Percentiles rank a stretch among this genome's conserved stretches.
phyloP scores from a whole-genome alignment of 371 early-diverging fungal genomes.

The Syncephalastrum sp. region DNA sequence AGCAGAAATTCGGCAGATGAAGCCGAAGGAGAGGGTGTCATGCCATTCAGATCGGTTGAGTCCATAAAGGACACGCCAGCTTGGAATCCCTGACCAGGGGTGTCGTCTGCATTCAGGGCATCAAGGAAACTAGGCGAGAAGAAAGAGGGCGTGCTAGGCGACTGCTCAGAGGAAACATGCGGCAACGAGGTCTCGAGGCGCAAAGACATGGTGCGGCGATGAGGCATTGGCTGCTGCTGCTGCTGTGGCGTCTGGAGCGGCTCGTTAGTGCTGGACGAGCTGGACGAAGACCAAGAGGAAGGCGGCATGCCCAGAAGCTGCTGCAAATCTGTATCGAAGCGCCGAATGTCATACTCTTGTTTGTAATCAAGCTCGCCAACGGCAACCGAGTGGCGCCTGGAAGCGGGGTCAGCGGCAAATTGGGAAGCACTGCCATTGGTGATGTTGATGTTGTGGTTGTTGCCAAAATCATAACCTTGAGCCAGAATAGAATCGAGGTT shows the following conservation, averaged over 20 bases:
- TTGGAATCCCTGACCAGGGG: constrained; percentile 6
- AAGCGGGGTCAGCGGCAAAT: constrained; percentile 8
- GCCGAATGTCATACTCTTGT: constrained; percentile 20
- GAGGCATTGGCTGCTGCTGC: constrained; percentile 6
- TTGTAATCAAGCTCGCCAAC: constrained; percentile 30
- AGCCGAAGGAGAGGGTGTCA: constrained; percentile 7
- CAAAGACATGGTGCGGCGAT: constrained; percentile 35
- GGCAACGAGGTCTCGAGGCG: constrained; percentile 27
- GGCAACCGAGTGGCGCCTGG: constrained; percentile 31
- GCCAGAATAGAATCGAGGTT: constrained; percentile 12
- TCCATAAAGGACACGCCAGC: constrained; percentile 8
- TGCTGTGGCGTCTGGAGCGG: background rate
- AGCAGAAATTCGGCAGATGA: constrained; percentile 9
- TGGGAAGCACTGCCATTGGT: background rate
- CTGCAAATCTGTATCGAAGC: constrained; percentile 19
- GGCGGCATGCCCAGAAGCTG: constrained; percentile 20
- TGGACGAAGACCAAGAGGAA: constrained; percentile 13
- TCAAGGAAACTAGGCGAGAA: constrained; percentile 65
- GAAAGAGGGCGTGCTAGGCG: constrained; percentile 58
- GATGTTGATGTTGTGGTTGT: constrained; percentile 3
- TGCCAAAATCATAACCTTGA: constrained; percentile 7
- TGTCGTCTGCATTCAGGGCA: constrained; percentile 41
- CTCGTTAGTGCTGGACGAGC: constrained; percentile 8
- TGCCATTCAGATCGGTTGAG: background rate
- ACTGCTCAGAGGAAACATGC: constrained; percentile 15